Conservation (phyloP, 306 rosid genomes). For the Citrullus colocynthis region DNA sequence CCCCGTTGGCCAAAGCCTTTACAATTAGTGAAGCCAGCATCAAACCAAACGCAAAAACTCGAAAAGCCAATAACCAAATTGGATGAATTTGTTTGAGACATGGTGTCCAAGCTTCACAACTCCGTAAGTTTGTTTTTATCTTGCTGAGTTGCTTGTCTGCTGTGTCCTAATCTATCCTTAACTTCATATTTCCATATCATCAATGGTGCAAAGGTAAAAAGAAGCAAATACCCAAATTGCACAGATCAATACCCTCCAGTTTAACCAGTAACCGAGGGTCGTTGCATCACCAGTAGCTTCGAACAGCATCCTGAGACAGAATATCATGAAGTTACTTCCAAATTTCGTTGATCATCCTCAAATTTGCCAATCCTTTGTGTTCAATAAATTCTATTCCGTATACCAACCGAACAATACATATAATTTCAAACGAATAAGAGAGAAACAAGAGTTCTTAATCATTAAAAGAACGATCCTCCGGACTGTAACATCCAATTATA, state of each 20-base stretch:
- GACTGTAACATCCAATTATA: neutral
- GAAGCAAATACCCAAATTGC: conserved; percentile 41
- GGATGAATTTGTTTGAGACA: conserved; percentile 61
- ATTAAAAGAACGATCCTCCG: neutral
- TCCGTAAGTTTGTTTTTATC: conserved; percentile 12
- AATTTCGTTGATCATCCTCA: neutral
- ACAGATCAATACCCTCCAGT: conserved; percentile 56
- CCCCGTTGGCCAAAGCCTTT: conserved; percentile 26
- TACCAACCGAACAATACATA: neutral
- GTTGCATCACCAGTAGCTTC: conserved; percentile 28
- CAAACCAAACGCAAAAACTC: conserved; percentile 20
- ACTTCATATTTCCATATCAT: conserved; percentile 36
- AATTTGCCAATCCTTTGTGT: neutral
- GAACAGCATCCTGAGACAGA: conserved; percentile 35
- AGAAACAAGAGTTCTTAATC: neutral
- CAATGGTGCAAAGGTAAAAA: conserved; percentile 21
- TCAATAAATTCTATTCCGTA: neutral
- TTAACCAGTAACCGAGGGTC: conserved; percentile 55
- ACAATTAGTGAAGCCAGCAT: conserved; percentile 34
- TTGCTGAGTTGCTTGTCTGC: conserved; percentile 26
- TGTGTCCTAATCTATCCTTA: conserved; percentile 16
- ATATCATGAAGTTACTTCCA: conserved; percentile 5
- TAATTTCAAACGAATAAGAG: neutral
- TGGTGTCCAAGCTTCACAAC: conserved; percentile 59
- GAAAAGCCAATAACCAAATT: conserved; percentile 39